These are phyloP conservation scores for Angomonas ambiguus DNA, from an alignment of 208 protist species.

Conservation along the genomic window DNA sequence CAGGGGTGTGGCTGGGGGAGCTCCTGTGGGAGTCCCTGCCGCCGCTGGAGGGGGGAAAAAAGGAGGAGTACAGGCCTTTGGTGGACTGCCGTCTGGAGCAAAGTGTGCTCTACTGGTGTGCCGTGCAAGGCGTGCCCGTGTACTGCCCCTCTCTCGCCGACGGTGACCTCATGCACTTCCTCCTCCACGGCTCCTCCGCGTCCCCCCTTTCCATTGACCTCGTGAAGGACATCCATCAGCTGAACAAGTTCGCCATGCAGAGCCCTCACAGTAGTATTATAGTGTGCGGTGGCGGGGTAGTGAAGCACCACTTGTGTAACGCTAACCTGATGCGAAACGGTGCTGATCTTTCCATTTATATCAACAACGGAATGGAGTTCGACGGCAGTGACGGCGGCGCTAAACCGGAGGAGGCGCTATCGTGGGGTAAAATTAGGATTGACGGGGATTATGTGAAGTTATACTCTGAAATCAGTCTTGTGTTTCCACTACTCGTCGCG, in stretches of 20 bases:
- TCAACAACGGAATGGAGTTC: constrained; percentile 98
- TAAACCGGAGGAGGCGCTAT: constrained; percentile 98
- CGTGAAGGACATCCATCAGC: constrained; percentile 93
- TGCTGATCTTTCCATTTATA: constrained; percentile 96
- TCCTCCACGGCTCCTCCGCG: constrained; percentile 15
- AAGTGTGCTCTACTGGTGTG: constrained; percentile 79
- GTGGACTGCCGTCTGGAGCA: constrained; percentile 36
- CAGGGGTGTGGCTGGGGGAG: constrained; percentile 63
- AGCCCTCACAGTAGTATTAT: constrained; percentile 96
- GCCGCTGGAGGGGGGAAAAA: background rate
- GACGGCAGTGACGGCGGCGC: constrained; percentile 98
- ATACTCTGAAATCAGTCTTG: constrained; percentile 95
- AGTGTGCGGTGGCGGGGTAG: constrained; percentile 97
- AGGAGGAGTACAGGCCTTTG: constrained; percentile 16
- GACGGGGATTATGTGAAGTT: constrained; percentile 97
- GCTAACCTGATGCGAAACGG: constrained; percentile 99
- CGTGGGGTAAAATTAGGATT: constrained; percentile 98
- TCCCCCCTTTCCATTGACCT: constrained; percentile 60
- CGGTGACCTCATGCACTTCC: constrained; percentile 66
- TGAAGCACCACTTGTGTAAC: constrained; percentile 99
- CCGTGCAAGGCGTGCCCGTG: constrained; percentile 66
- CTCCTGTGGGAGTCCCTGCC: constrained; percentile 42
- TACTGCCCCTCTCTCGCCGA: constrained; percentile 82
- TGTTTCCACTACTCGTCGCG: constrained; percentile 97
- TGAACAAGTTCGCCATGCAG: constrained; percentile 96